These are phyloP conservation scores for Bombardia bombarda DNA, from an alignment of 495 filamentous ascomycete genomes.

Conservation along the genomic window DNA sequence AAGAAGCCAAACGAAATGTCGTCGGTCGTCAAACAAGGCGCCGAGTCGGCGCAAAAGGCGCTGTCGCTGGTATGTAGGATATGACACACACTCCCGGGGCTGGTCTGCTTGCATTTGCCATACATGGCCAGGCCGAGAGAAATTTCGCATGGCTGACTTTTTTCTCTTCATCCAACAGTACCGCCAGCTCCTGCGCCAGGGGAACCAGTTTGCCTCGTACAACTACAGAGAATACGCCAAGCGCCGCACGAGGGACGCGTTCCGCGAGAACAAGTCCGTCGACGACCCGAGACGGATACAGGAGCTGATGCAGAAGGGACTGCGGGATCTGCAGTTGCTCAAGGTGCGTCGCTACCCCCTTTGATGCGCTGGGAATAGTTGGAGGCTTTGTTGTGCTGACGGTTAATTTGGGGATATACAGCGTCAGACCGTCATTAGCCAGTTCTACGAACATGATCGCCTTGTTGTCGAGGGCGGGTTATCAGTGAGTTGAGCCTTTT, in stretches of 20 bases:
- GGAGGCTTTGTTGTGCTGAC: background rate
- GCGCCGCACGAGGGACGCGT: slow-evolving; percentile 79
- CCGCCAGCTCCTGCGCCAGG: slow-evolving; percentile 82
- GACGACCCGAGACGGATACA: slow-evolving; percentile 70
- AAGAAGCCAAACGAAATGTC: slow-evolving; percentile 28
- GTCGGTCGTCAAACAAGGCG: slow-evolving; percentile 45
- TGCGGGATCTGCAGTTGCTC: slow-evolving; percentile 81
- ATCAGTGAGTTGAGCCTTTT: slow-evolving; percentile 27
- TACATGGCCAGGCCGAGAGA: too few relatives aligned
- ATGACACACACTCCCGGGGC: too few relatives aligned
- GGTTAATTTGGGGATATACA: slow-evolving; percentile 26
- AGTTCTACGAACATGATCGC: slow-evolving; percentile 87
- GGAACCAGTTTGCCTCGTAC: slow-evolving; percentile 81
- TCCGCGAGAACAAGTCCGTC: slow-evolving; percentile 65
- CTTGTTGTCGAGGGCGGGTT: slow-evolving; percentile 88
- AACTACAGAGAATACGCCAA: slow-evolving; percentile 97
- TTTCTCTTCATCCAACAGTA: slow-evolving; percentile 49
- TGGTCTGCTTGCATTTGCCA: too few relatives aligned
- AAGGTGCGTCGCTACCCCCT: slow-evolving; percentile 68
- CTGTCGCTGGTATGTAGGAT: slow-evolving; percentile 63
- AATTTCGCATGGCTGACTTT: background rate
- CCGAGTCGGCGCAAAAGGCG: slow-evolving; percentile 61
- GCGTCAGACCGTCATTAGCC: slow-evolving; percentile 91
- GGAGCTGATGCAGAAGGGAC: slow-evolving; percentile 78
- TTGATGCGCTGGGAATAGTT: background rate